A percentile compares a stretch with the other conserved stretches of the same genome.
These are phyloP conservation scores for Syzygium jambos DNA, from an alignment of 345 rosid species.

Conservation along the genomic window DNA sequence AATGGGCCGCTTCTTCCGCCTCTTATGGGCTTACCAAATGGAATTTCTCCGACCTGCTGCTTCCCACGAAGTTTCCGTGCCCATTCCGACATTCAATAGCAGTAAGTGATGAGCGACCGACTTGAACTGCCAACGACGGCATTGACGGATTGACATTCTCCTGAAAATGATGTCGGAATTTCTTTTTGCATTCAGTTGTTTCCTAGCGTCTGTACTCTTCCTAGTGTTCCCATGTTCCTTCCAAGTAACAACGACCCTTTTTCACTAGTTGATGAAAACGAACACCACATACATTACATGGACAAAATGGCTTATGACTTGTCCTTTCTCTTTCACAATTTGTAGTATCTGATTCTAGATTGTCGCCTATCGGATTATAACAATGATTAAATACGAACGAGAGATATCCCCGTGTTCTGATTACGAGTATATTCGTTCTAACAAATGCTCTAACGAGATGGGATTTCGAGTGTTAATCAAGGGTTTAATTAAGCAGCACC, in stretches of 20 bases:
- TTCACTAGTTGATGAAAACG: not conserved
- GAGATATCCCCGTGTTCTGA: not conserved
- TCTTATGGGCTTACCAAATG: not conserved
- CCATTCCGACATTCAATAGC: not conserved
- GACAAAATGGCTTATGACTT: not conserved
- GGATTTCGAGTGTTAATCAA: not conserved
- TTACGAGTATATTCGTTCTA: not conserved
- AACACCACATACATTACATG: not conserved
- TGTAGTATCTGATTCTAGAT: not conserved
- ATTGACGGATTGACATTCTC: not conserved
- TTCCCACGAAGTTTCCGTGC: not conserved
- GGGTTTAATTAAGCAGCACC: not conserved
- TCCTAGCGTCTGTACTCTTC: not conserved
- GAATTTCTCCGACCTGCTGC: not conserved
- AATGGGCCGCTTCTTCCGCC: not conserved
- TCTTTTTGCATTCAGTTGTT: not conserved
- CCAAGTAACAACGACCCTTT: not conserved
- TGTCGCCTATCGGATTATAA: not conserved
- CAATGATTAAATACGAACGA: not conserved
- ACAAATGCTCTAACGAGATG: not conserved
- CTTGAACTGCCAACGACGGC: not conserved
- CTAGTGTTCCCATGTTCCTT: not conserved
- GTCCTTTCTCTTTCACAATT: not conserved
- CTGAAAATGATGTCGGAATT: not conserved
- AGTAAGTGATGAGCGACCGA: rapidly evolving